Conservation (phyloP, 441 rosid genomes). For the Breynia disticha region DNA sequence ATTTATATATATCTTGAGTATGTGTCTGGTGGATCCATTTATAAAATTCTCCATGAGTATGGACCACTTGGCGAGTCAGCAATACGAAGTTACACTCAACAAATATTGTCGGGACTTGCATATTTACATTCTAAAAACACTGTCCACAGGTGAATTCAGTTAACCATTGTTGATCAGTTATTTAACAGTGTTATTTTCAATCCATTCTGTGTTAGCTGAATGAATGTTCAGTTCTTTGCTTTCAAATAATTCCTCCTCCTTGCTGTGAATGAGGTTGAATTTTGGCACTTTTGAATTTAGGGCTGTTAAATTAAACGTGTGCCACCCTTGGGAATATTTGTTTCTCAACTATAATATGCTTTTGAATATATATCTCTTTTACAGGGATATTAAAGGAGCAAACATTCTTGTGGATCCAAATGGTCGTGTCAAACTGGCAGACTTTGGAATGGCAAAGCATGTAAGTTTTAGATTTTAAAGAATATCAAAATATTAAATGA, state of each 20-base stretch:
- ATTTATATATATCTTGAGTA: constrained; percentile 91
- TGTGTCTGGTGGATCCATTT: constrained; percentile 95
- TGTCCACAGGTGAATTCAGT: constrained; percentile 74
- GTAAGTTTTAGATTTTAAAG: constrained; percentile 62
- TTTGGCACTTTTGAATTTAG: constrained; percentile 7
- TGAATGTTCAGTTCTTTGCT: no score
- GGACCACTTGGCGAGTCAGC: constrained; percentile 82
- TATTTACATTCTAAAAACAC: constrained; percentile 77
- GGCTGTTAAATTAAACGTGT: no score
- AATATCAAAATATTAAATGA: constrained; percentile 21
- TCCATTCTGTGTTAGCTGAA: background rate
- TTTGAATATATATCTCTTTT: constrained; percentile 1
- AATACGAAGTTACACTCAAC: constrained; percentile 90
- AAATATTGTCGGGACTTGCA: constrained; percentile 86
- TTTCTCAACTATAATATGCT: background rate
- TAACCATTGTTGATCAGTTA: constrained; percentile 31
- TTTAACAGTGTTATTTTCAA: background rate
- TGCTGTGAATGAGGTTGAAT: constrained; percentile 42
- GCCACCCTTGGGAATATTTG: background rate
- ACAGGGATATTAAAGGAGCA: constrained; percentile 98
- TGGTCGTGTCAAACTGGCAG: constrained; percentile 93
- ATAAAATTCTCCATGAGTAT: constrained; percentile 90
- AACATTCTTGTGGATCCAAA: constrained; percentile 88
- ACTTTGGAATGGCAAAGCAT: constrained; percentile 99
- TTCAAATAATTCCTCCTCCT: constrained; percentile 10